Conservation (phyloP, 441 rosid species). For the Corymbia citriodora region DNA sequence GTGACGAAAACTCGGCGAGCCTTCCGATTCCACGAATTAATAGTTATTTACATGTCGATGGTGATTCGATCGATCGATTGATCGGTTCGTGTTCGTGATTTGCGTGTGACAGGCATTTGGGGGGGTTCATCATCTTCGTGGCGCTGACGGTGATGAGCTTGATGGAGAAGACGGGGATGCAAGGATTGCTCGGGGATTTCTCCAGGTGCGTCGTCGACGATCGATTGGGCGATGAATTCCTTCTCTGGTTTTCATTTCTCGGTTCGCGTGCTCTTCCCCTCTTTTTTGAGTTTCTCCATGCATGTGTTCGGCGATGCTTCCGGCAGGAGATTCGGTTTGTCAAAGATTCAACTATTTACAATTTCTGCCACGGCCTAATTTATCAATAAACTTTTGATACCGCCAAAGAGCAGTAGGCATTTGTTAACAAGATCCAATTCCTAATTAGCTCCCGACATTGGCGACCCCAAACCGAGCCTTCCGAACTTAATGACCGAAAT, state of each 20-base stretch:
- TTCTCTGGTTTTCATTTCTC: neutral
- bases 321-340: neutral
- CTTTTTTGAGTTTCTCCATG: neutral
- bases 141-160: slow-evolving; percentile 54
- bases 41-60: neutral
- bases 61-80: neutral
- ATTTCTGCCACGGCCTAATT: neutral
- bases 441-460: neutral
- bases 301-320: neutral
- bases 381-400: neutral
- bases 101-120: slow-evolving; percentile 47
- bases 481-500: neutral
- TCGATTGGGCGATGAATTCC: neutral
- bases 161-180: slow-evolving; percentile 43
- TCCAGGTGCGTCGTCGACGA: slow-evolving; percentile 17
- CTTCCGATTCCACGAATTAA: neutral
- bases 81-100: neutral
- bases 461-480: neutral
- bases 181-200: slow-evolving; percentile 32
- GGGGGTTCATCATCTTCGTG: slow-evolving; percentile 58
- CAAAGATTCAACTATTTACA: neutral
- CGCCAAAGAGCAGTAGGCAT: neutral
- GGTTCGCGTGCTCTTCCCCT: neutral
- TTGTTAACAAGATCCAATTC: neutral
- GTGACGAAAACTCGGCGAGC: slow-evolving; percentile 1